These are phyloP conservation scores for Alternaria panax DNA, from an alignment of 2,329 filamentous ascomycete genomes.

Conservation along the genomic window DNA sequence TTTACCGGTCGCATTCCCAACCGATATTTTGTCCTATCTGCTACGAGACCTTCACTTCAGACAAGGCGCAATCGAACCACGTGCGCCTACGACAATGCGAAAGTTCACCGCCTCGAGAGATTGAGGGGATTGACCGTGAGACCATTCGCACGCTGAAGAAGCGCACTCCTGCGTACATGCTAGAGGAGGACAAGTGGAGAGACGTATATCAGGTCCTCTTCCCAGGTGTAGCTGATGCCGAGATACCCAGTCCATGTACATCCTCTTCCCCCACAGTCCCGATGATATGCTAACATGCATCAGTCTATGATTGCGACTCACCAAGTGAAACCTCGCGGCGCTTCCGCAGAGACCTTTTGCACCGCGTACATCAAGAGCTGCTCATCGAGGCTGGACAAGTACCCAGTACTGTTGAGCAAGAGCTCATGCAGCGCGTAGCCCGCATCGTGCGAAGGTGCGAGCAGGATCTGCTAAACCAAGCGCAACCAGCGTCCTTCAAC, in stretches of 20 bases:
- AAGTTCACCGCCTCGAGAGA: conserved; percentile 28
- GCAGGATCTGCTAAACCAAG: conserved; percentile 28
- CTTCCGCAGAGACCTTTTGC: conserved; percentile 47
- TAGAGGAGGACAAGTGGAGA: conserved; percentile 51
- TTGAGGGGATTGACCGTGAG: conserved; percentile 51
- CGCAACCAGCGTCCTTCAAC: conserved; percentile 1
- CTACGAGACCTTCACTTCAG: conserved; percentile 46
- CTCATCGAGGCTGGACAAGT: conserved; percentile 30
- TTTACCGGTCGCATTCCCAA: conserved; percentile 51
- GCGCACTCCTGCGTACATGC: conserved; percentile 38
- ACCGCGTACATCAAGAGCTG: conserved; percentile 44
- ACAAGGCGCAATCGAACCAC: conserved; percentile 44
- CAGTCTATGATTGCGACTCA: conserved; percentile 47
- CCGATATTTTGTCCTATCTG: conserved; percentile 51
- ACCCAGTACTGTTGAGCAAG: conserved; percentile 32
- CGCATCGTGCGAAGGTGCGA: conserved; percentile 40
- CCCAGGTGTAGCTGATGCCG: conserved; percentile 35
- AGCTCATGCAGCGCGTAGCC: conserved; percentile 37
- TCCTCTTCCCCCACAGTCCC: neutral
- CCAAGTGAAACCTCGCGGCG: conserved; percentile 34
- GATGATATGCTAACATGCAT: neutral
- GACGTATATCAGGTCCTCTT: conserved; percentile 52
- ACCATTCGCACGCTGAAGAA: conserved; percentile 48
- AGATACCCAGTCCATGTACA: conserved; percentile 49
- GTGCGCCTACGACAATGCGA: conserved; percentile 37